Percentiles rank a stretch among this genome's conserved stretches.
Conservation (phyloP, 441 rosid genomes). For the Croton setiger region DNA sequence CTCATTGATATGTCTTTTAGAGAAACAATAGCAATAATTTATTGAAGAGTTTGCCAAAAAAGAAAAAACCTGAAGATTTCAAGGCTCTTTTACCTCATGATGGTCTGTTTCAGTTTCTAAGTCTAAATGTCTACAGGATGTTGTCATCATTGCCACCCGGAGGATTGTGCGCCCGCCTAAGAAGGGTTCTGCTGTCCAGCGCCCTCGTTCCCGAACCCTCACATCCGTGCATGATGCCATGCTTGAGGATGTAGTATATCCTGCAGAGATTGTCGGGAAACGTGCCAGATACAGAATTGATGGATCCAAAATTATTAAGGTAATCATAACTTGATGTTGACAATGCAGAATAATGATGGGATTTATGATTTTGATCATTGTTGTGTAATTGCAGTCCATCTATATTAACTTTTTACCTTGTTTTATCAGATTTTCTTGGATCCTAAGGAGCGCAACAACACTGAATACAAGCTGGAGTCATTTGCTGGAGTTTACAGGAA, state of each 20-base stretch:
- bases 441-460: constrained; percentile 71
- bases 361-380: neutral
- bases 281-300: constrained; percentile 70
- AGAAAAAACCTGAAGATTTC: neutral
- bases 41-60: too few relatives aligned
- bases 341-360: neutral
- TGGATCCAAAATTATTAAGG: constrained; percentile 82
- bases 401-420: neutral
- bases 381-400: too few relatives aligned
- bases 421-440: constrained; percentile 60
- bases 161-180: constrained; percentile 84
- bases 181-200: constrained; percentile 84
- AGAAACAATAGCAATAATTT: neutral
- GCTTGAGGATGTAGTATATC: constrained; percentile 73
- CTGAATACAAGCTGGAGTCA: constrained; percentile 43
- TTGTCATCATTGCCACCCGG: constrained; percentile 61
- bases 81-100: neutral
- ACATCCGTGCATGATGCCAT: constrained; percentile 84
- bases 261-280: constrained; percentile 92
- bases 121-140: constrained; percentile 43
- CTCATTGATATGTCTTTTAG: too few relatives aligned
- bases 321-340: constrained; percentile 7
- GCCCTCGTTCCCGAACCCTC: constrained; percentile 80
- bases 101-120: neutral
- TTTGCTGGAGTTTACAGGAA: constrained; percentile 31